Conservation (phyloP, 148 eudicot species). For the Vaccinium darrowii region DNA sequence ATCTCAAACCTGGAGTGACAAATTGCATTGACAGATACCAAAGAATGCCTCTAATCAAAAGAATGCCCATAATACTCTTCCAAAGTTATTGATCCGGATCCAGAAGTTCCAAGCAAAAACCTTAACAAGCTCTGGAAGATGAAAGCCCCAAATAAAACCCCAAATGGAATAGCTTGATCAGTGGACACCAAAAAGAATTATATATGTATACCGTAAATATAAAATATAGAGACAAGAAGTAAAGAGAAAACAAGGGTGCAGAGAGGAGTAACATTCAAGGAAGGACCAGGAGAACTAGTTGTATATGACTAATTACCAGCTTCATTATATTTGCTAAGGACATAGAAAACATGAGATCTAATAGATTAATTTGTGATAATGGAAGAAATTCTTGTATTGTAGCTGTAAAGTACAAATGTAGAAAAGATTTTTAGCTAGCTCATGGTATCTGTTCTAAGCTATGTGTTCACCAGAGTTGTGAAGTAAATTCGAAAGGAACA, state of each 20-base stretch:
- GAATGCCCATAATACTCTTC: too few relatives aligned
- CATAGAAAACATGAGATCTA: not conserved
- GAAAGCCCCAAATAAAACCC: too few relatives aligned
- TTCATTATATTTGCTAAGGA: not conserved
- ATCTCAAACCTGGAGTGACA: not conserved
- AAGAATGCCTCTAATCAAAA: not conserved
- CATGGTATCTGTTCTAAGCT: not conserved
- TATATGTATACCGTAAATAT: too few relatives aligned
- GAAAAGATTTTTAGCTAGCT: too few relatives aligned
- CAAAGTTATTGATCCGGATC: too few relatives aligned
- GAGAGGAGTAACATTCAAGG: not conserved
- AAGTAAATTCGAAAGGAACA: slow-evolving; percentile 35
- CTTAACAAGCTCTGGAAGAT: too few relatives aligned
- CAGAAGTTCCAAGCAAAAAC: too few relatives aligned
- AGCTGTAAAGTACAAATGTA: not conserved
- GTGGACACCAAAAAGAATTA: not conserved
- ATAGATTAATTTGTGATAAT: not conserved
- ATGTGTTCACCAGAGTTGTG: not conserved
- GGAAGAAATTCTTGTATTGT: not conserved
- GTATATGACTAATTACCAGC: not conserved
- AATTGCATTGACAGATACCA: not conserved
- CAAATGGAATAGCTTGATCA: not conserved
- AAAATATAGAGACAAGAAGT: not conserved
- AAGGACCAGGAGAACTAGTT: not conserved
- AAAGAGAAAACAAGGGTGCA: too few relatives aligned